Base-by-base conservation (phyloP, 2,329 filamentous ascomycete species). In the Alternaria conjuncta region DNA sequence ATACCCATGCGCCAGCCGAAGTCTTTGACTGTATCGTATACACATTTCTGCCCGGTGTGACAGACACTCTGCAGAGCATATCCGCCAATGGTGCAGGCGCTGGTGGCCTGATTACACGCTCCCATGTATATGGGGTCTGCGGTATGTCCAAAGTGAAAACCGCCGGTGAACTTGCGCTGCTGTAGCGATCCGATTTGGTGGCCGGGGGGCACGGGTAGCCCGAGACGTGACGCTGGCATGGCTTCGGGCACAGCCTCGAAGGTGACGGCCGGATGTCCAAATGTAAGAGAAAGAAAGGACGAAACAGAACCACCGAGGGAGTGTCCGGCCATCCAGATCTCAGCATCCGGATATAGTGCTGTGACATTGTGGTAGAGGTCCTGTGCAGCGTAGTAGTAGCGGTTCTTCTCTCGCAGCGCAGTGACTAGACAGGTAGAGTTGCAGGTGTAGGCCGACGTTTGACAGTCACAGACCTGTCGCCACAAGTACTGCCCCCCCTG, bases 51-150 rank as follows among this genome's bases (percentile, higher is more conserved):
- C 8, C 96, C 96, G 0, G 93, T 92, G 73, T 98, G 96, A 72
- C 96, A 99, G n/a, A 90, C 86, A 12, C 93, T 92, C 80, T 99
- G 94, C 85, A 99, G 87, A 1, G 96, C 94, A 78, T 98, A 99
- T 0, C 96, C 96, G 2, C 90, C 95, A 74, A 97, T 89, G 0
- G 94, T 96, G 79, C 96, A 98, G 11, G 91, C 89, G 3, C 95
- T 94, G 3, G 92, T 94, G 3, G 92, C 93, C 30, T 92, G 92
- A 74, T 97, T 97, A 81, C 96, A 98, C 1, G 90, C 92, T 30
- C 96, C 96, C 83, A 97, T 94, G 75, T 91, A 99, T 32, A 99
- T 90, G 0, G 96, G 96, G 79, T 99, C 96, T 1, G 96, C 96
- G 0, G 94, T 98, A 75, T 98, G 94, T 5, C 96, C 96, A 77